Conservation (phyloP, 75 land plant genomes). For the Gnetum montanum region DNA sequence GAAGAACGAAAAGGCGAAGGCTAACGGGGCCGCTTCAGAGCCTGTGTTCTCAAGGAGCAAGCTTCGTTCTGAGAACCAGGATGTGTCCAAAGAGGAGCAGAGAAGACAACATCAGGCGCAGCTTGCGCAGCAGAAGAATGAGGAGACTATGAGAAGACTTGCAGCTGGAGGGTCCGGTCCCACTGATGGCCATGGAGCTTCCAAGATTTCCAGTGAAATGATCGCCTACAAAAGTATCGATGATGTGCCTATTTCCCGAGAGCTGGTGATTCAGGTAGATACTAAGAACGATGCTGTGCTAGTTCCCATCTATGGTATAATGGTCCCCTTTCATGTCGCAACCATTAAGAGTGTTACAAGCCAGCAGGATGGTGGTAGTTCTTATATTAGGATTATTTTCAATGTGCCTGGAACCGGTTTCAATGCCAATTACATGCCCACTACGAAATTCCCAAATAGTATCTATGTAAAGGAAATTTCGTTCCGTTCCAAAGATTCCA, state of each 20-base stretch:
- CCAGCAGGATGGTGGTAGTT: conserved; percentile 46
- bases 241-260: conserved; percentile 43
- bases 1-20: conserved; percentile 25
- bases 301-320: conserved; percentile 69
- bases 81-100: conserved; percentile 77
- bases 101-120: conserved; percentile 87
- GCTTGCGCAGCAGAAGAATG: conserved; percentile 75
- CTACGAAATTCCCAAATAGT: conserved; percentile 50
- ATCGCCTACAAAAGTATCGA: conserved; percentile 73
- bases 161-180: conserved; percentile 64
- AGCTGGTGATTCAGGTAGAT: conserved; percentile 84
- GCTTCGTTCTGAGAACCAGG: conserved; percentile 80
- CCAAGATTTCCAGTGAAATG: conserved; percentile 39
- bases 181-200: conserved; percentile 48
- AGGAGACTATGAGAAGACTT: conserved; percentile 80
- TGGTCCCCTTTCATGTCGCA: conserved; percentile 91
- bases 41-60: conserved; percentile 37
- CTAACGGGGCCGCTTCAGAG: conserved; percentile 28
- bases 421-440: conserved; percentile 49
- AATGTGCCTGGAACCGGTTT: conserved; percentile 73
- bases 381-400: conserved; percentile 58
- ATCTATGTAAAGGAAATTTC: conserved; percentile 89
- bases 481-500: conserved; percentile 77
- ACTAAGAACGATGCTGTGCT: conserved; percentile 82
- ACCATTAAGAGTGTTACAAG: conserved; percentile 61